Percentiles rank a stretch among this genome's conserved stretches.
These are phyloP conservation scores for Acanthamoeba culbertsoni DNA, from an alignment of 208 protist genomes.

Conservation along the genomic window DNA sequence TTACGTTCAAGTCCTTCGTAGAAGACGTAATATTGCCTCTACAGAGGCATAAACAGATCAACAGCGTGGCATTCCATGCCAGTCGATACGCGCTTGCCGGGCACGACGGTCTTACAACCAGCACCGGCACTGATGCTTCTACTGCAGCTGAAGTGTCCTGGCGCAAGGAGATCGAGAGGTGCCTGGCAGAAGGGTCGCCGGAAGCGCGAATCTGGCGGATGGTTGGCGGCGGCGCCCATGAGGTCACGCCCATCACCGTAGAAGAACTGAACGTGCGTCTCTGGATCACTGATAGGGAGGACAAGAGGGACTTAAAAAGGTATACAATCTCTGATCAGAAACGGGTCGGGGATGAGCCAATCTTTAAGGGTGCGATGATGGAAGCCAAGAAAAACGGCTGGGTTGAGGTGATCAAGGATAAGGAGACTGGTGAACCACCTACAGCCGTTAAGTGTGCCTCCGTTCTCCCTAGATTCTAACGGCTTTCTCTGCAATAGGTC, in stretches of 20 bases:
- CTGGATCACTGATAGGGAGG: not conserved
- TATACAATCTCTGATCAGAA: not conserved
- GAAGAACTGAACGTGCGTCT: not conserved
- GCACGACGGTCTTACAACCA: not conserved
- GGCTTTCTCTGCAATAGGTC: not conserved
- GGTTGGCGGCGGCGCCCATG: not conserved
- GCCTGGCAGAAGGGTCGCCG: not conserved
- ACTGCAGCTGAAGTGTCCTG: not conserved
- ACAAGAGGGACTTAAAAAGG: not conserved
- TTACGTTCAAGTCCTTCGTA: not conserved
- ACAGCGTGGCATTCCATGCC: not conserved
- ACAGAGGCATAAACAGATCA: conserved; percentile 7
- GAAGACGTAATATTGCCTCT: conserved; percentile 15
- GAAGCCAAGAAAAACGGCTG: conserved; percentile 53
- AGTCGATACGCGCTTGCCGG: not conserved
- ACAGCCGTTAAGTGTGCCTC: not conserved
- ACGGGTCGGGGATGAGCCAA: not conserved
- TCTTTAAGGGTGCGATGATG: conserved; percentile 57
- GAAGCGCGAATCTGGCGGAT: conserved; percentile 44
- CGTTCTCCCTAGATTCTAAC: not conserved
- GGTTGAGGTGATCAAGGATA: conserved; percentile 45
- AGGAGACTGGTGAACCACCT: not conserved
- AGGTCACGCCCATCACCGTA: not conserved
- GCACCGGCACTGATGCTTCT: not conserved
- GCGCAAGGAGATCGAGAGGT: not conserved